phyloP scores from a whole-genome alignment of 2,329 filamentous ascomycete genomes.

The Chrysoporthe deuterocubensis region DNA sequence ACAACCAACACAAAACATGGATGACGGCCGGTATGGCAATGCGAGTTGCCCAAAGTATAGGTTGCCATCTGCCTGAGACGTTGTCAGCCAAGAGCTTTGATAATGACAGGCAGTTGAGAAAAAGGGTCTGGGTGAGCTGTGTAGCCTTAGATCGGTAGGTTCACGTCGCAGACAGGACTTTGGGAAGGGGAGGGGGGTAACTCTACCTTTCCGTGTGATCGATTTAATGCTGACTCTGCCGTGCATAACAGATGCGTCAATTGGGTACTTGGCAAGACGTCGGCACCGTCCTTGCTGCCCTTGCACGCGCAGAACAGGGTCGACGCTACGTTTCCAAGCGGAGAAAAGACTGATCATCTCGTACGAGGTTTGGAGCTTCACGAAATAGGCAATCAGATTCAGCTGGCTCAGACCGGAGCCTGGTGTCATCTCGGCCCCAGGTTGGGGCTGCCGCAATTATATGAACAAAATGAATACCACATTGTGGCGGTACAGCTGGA shows the following conservation, averaged over 20 bases:
- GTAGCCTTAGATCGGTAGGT: constrained; percentile 14
- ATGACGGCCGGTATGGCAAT: constrained; percentile 52
- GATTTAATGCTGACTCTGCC: background rate
- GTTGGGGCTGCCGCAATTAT: background rate
- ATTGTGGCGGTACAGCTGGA: constrained; percentile 11
- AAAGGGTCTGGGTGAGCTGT: constrained; percentile 13
- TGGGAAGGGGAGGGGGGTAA: background rate
- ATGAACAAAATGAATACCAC: background rate
- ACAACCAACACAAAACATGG: constrained; percentile 53
- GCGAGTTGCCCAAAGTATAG: constrained; percentile 51
- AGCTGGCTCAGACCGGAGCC: constrained; percentile 11
- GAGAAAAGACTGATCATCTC: background rate
- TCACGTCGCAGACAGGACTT: background rate
- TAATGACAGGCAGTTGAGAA: background rate
- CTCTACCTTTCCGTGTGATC: background rate
- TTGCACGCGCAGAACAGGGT: background rate
- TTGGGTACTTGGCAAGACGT: background rate
- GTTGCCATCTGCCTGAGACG: constrained; percentile 48
- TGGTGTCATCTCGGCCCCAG: constrained; percentile 13
- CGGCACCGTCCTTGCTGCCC: background rate
- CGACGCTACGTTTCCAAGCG: background rate
- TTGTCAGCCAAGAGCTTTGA: constrained; percentile 25
- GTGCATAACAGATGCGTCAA: background rate
- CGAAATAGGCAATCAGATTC: constrained; percentile 44
- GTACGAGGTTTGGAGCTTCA: constrained; percentile 30